Evolutionary conservation across 1,284 basidiomycete genomes (phyloP).

Genomic region (Rhodotorula sp.): DNA sequence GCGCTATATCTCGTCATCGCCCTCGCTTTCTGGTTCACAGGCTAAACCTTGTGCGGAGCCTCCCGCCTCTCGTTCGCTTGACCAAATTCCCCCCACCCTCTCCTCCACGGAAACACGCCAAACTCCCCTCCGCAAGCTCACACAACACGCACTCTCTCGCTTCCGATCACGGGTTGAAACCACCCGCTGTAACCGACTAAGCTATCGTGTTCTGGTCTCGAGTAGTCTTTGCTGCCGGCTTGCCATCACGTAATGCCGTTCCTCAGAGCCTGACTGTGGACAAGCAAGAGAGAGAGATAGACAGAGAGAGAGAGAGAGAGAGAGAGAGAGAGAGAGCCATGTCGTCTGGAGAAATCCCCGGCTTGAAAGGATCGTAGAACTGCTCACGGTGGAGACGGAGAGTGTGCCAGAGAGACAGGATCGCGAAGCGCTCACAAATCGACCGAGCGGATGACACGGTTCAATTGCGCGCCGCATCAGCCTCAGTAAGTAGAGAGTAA

Average conservation of each 20-base stretch:
- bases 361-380: not conserved
- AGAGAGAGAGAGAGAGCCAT: not conserved
- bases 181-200: too few relatives aligned
- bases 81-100: not conserved
- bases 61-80: not conserved
- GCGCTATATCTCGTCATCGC: slow-evolving; percentile 65
- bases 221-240: slow-evolving; percentile 34
- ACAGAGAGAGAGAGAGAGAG: not conserved
- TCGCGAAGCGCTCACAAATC: too few relatives aligned
- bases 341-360: too few relatives aligned
- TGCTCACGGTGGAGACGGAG: too few relatives aligned
- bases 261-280: too few relatives aligned
- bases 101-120: slow-evolving; percentile 45
- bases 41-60: not conserved
- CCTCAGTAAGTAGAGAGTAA: too few relatives aligned
- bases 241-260: not conserved
- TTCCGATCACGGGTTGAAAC: too few relatives aligned
- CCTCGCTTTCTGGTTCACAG: slow-evolving; percentile 49
- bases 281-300: not conserved
- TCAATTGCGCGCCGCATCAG: too few relatives aligned
- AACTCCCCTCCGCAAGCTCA: too few relatives aligned
- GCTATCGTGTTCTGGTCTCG: slow-evolving; percentile 40
- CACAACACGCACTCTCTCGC: too few relatives aligned
- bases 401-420: too few relatives aligned
- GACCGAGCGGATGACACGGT: too few relatives aligned